Conservation (phyloP, 169 alveolate genomes). For the Cryptosporidium andersoni region DNA sequence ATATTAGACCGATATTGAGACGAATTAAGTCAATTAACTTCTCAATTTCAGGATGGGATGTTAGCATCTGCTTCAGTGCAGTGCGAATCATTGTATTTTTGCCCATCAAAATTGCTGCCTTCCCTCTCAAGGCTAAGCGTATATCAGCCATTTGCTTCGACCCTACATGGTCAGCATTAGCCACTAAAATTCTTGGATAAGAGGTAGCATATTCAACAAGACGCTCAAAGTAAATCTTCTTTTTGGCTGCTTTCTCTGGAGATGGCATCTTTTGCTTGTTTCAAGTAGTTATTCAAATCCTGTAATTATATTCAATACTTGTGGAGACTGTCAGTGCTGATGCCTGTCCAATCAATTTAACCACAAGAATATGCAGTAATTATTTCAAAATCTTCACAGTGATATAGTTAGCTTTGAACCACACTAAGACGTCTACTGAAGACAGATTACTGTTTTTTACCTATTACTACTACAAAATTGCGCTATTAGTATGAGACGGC, state of each 20-base stretch:
- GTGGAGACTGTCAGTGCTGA: conserved; percentile 72
- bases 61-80: conserved; percentile 86
- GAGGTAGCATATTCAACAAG: conserved; percentile 84
- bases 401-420: background rate
- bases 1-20: conserved; percentile 95
- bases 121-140: conserved; percentile 91
- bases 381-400: background rate
- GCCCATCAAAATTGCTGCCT: conserved; percentile 94
- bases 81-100: conserved; percentile 95
- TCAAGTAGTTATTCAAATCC: background rate
- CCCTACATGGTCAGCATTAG: conserved; percentile 95
- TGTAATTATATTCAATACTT: conserved; percentile 7
- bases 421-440: conserved; percentile 16
- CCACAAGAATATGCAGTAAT: conserved; percentile 44
- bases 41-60: conserved; percentile 85
- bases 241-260: conserved; percentile 83
- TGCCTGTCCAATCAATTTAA: conserved; percentile 72
- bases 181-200: conserved; percentile 88
- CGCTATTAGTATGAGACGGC: conserved; percentile 52
- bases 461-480: background rate
- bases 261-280: conserved; percentile 80
- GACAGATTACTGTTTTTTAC: background rate
- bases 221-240: conserved; percentile 86
- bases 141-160: conserved; percentile 93
- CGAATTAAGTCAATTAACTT: conserved; percentile 86